Percentiles rank a stretch among this genome's conserved stretches.
These are phyloP conservation scores for Plectosphaerella sp. DNA, from an alignment of 2,329 filamentous ascomycete genomes.

Conservation along the genomic window DNA sequence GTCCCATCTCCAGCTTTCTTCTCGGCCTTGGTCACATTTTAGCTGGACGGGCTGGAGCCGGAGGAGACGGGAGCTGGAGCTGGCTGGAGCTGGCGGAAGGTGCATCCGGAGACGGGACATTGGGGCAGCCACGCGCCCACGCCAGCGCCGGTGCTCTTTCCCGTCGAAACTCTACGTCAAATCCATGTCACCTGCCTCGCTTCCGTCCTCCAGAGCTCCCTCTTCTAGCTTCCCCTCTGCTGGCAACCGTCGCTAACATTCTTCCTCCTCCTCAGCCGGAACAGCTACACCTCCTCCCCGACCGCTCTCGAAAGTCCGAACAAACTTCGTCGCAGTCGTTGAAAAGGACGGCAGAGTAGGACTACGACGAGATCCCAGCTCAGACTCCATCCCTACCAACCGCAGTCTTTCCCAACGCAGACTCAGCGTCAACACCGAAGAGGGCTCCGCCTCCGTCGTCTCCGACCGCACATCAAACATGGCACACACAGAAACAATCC, in stretches of 20 bases:
- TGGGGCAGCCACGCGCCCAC: too few relatives aligned
- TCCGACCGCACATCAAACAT: constrained; percentile 15
- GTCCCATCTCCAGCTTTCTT: too few relatives aligned
- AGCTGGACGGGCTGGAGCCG: too few relatives aligned
- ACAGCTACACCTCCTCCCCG: constrained; percentile 31
- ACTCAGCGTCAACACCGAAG: constrained; percentile 31
- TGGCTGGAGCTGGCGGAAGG: background rate
- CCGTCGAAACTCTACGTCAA: background rate
- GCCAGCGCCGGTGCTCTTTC: background rate
- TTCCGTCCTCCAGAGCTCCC: background rate
- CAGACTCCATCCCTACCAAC: constrained; percentile 29
- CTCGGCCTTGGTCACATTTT: too few relatives aligned
- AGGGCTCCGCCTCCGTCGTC: constrained; percentile 15
- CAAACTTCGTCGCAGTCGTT: constrained; percentile 66
- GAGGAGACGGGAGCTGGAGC: too few relatives aligned
- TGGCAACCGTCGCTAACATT: constrained; percentile 3
- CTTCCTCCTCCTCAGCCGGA: constrained; percentile 6
- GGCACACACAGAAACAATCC: constrained; percentile 30
- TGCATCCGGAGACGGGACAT: background rate
- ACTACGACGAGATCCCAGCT: constrained; percentile 39
- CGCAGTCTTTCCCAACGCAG: constrained; percentile 30
- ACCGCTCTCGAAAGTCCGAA: constrained; percentile 70
- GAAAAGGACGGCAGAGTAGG: constrained; percentile 60
- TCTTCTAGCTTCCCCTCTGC: background rate
- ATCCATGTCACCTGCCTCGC: background rate